Base-by-base conservation (phyloP, 2,329 filamentous ascomycete species). In the Nemania sp. region DNA sequence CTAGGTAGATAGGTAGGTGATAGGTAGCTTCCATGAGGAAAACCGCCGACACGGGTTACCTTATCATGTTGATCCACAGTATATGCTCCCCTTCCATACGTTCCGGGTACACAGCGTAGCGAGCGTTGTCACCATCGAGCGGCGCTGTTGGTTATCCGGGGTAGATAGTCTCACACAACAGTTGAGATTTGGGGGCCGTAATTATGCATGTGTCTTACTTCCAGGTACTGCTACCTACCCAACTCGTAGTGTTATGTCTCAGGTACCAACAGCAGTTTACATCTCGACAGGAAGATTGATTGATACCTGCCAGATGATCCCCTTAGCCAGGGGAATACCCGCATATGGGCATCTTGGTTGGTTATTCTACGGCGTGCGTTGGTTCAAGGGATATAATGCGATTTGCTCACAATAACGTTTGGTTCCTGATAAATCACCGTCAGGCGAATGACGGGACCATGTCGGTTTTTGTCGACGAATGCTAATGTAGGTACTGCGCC, bases 111-210 rank as follows among this genome's bases (percentile, higher is more conserved):
- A n/a, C n/a, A n/a, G n/a, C n/a, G n/a, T n/a, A 45, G 49, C 37
- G 48, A 39, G 48, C 29, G n/a, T 46, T 53, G 42, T 34, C 49
- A 18, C 43, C 12, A 35, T 49, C 43, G 32, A 47, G 48, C 48
- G 49, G 34, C 11, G 40, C 49, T 35, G 49, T 52, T 45, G 42
- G 61, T 58, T 46, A 57, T 58, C 50, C 21, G 21, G 43, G 60
- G 56, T 32, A 32, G 43, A 10, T 47, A 32, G n/a, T 29, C 35
- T 11, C 15, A 39, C 35, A 39, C 11, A 12, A 39, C 35, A 39
- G 58, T 43, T 42, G 53, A 21, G 53, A 17, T 45, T 32, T 15
- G 35, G 25, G 25, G 35, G 32, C 7, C 15, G 39, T 43, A 46
- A 21, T 39, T 29, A 52, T 37, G 21, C 55, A 34, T 37, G n/a